phyloP scores from a whole-genome alignment of 2,329 filamentous ascomycete genomes.

The Truncatella angustata region DNA sequence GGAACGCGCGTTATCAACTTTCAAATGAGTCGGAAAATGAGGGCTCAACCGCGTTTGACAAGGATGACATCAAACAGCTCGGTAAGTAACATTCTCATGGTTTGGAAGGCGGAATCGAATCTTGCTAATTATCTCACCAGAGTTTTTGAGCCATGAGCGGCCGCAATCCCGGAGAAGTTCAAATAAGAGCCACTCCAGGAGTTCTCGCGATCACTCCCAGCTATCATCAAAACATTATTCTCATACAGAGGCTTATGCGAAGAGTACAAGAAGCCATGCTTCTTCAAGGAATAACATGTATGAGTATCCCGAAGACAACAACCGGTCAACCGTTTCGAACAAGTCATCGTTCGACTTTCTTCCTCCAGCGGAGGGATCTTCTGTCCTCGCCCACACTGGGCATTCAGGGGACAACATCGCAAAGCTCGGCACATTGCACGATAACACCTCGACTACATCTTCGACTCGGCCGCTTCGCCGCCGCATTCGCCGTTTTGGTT shows the following conservation, averaged over 20 bases:
- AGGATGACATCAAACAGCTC: conserved; percentile 14
- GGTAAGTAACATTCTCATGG: conserved; percentile 16
- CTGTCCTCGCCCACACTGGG: conserved; percentile 26
- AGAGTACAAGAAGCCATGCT: not conserved
- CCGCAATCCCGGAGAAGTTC: not conserved
- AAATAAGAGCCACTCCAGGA: not conserved
- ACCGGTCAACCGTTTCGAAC: conserved; percentile 9
- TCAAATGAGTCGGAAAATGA: conserved; percentile 14
- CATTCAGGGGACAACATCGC: conserved; percentile 23
- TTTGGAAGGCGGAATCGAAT: not conserved
- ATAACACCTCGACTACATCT: not conserved
- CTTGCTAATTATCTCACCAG: conserved; percentile 14
- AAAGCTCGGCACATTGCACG: not conserved
- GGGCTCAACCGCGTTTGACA: not conserved
- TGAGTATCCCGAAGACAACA: conserved; percentile 1
- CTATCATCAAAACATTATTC: not conserved
- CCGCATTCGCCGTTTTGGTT: conserved; percentile 11
- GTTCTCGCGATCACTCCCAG: not conserved
- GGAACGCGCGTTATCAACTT: conserved; percentile 15
- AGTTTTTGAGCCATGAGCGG: conserved; percentile 18
- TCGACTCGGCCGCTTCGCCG: conserved; percentile 11
- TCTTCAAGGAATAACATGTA: not conserved
- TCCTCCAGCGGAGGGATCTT: conserved; percentile 17
- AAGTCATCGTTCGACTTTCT: conserved; percentile 12
- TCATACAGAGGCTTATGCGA: not conserved